phyloP scores from a whole-genome alignment of 2,329 filamentous ascomycete genomes.

The Zalaria obscura region DNA sequence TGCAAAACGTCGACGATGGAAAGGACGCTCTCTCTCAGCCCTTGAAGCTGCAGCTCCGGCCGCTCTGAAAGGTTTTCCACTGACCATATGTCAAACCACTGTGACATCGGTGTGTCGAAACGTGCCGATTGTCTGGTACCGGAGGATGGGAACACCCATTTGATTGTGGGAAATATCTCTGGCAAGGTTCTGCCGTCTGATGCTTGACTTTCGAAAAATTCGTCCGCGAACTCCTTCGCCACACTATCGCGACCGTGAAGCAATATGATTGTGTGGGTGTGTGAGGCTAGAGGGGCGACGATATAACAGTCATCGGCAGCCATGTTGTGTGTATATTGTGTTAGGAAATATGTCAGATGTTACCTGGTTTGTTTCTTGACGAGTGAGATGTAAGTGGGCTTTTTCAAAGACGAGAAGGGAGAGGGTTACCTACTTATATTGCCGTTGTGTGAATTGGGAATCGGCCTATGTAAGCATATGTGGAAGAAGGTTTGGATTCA shows the following conservation, averaged over 20 bases:
- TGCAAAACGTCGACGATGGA: conserved; percentile 1
- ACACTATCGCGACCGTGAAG: conserved; percentile 31
- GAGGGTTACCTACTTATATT: no score
- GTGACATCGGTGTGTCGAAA: conserved; percentile 15
- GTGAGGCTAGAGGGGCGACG: conserved; percentile 8
- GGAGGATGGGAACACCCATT: conserved; percentile 24
- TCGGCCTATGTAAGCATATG: no score
- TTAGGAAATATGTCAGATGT: no score
- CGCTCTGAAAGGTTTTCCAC: conserved; percentile 14
- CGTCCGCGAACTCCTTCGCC: conserved; percentile 23
- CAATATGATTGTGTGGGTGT: conserved; percentile 33
- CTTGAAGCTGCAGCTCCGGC: conserved; percentile 7
- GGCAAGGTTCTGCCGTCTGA: conserved; percentile 15
- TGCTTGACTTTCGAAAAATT: conserved; percentile 24
- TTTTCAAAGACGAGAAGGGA: no score
- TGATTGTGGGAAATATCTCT: conserved; percentile 18
- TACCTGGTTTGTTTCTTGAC: no score
- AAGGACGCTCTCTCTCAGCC: not conserved
- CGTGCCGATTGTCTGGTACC: conserved; percentile 10
- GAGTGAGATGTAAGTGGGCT: no score
- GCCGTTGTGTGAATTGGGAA: no score
- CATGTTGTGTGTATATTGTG: no score
- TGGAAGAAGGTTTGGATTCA: no score
- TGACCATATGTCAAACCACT: conserved; percentile 25
- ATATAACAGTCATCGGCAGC: not conserved